These are phyloP conservation scores for Aspergillus ochraceoroseus DNA, from an alignment of 2,329 filamentous ascomycete genomes.

Conservation along the genomic window DNA sequence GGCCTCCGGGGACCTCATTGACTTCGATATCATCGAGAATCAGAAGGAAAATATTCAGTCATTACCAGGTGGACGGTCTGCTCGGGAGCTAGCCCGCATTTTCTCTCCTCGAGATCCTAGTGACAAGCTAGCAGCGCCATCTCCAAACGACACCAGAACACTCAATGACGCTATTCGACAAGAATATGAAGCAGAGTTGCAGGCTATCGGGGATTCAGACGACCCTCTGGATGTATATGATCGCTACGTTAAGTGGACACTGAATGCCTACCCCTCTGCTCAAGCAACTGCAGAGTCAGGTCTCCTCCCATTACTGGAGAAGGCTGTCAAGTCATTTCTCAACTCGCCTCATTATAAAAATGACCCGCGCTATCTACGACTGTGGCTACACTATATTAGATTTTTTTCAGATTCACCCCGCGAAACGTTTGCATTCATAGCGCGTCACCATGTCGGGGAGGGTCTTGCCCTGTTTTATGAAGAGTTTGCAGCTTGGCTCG, in stretches of 20 bases:
- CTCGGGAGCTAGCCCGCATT: constrained; percentile 77
- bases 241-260: constrained; percentile 93
- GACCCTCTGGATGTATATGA: constrained; percentile 95
- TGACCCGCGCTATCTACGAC: constrained; percentile 83
- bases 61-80: constrained; percentile 80
- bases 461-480: constrained; percentile 89
- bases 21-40: constrained; percentile 88
- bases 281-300: constrained; percentile 91
- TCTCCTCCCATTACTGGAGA: constrained; percentile 80
- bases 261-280: constrained; percentile 89
- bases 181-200: constrained; percentile 80
- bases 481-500: constrained; percentile 91
- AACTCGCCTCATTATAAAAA: constrained; percentile 86
- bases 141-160: constrained; percentile 67
- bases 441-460: constrained; percentile 83
- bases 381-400: constrained; percentile 92
- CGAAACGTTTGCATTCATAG: constrained; percentile 86
- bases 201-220: constrained; percentile 75
- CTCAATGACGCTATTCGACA: constrained; percentile 73
- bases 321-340: constrained; percentile 85
- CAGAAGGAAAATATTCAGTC: constrained; percentile 99
- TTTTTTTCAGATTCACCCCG: constrained; percentile 90
- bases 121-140: constrained; percentile 57
- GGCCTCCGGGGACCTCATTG: constrained; percentile 42
- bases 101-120: constrained; percentile 48